Conservation (phyloP, 2,329 filamentous ascomycete genomes). For the Myriosclerotinia scirpicola region DNA sequence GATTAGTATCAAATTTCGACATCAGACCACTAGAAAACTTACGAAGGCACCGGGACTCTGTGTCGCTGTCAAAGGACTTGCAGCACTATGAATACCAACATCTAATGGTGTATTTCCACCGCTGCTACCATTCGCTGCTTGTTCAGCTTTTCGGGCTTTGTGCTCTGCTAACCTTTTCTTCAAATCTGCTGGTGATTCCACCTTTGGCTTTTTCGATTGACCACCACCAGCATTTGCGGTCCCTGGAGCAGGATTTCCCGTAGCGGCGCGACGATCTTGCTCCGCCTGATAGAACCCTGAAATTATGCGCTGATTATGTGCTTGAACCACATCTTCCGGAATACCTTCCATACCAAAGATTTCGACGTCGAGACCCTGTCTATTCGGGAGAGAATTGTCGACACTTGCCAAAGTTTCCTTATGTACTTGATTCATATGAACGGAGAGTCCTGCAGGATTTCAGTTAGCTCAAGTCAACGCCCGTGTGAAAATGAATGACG, state of each 20-base stretch:
- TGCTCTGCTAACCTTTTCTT: constrained; percentile 79
- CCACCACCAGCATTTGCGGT: constrained; percentile 54
- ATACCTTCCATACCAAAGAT: constrained; percentile 99
- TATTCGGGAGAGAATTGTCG: constrained; percentile 87
- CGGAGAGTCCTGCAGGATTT: constrained; percentile 69
- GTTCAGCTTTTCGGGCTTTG: constrained; percentile 65
- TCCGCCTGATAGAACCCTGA: constrained; percentile 83
- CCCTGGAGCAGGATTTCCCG: constrained; percentile 78
- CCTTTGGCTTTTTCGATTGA: constrained; percentile 67
- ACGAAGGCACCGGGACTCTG: constrained; percentile 59
- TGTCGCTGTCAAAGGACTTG: constrained; percentile 50
- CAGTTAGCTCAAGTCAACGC: constrained; percentile 19
- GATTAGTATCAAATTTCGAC: constrained; percentile 25
- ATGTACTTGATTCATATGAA: constrained; percentile 98
- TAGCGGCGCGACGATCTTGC: constrained; percentile 75
- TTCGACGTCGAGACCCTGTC: constrained; percentile 83
- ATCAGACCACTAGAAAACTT: constrained; percentile 42
- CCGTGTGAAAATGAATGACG: constrained; percentile 37
- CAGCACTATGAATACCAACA: constrained; percentile 35
- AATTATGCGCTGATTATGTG: constrained; percentile 84
- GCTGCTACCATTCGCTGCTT: constrained; percentile 54
- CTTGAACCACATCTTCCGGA: constrained; percentile 77
- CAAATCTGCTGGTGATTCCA: constrained; percentile 74
- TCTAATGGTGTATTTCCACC: constrained; percentile 55
- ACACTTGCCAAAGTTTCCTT: constrained; percentile 86